A percentile compares a stretch with the other conserved stretches of the same genome.
Conservation (phyloP, 352 stramenopile species). For the Phytophthora pinifolia region DNA sequence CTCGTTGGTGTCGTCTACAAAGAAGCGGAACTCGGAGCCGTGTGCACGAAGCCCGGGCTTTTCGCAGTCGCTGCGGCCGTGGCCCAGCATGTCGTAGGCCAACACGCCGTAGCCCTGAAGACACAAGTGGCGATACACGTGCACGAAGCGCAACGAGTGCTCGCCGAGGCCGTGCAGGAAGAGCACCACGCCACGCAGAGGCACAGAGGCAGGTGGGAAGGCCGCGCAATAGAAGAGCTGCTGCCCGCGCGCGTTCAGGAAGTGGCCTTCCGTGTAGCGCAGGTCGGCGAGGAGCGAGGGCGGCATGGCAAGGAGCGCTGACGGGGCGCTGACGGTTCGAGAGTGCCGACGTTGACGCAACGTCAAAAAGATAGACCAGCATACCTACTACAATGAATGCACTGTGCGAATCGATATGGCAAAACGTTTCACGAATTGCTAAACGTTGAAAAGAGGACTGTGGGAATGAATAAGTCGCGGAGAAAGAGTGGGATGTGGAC, state of each 20-base stretch:
- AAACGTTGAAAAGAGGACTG: too few relatives aligned
- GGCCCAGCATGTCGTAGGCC: constrained; percentile 62
- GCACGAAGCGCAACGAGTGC: constrained; percentile 57
- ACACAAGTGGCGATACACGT: constrained; percentile 58
- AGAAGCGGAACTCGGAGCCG: constrained; percentile 54
- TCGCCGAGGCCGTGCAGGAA: constrained; percentile 71
- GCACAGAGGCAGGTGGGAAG: constrained; percentile 32
- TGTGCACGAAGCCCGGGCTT: constrained; percentile 34
- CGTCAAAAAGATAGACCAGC: neutral
- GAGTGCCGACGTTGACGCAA: constrained; percentile 5
- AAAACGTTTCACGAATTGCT: too few relatives aligned
- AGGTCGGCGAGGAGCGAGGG: constrained; percentile 14
- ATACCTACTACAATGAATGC: too few relatives aligned
- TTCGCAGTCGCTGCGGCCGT: constrained; percentile 60
- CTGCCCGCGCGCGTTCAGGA: constrained; percentile 49
- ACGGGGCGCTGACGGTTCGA: constrained; percentile 10
- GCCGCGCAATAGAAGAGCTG: constrained; percentile 59
- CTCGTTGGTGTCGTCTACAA: constrained; percentile 73
- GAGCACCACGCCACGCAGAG: constrained; percentile 49
- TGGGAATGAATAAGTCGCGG: too few relatives aligned
- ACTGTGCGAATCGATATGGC: too few relatives aligned
- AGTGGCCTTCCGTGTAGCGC: constrained; percentile 41
- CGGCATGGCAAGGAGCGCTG: constrained; percentile 6
- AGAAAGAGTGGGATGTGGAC: too few relatives aligned
- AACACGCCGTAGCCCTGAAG: constrained; percentile 49